A percentile compares a stretch with the other conserved stretches of the same genome.
phyloP scores from a whole-genome alignment of 1,284 basidiomycete genomes.

The Cryptococcus sp. region DNA sequence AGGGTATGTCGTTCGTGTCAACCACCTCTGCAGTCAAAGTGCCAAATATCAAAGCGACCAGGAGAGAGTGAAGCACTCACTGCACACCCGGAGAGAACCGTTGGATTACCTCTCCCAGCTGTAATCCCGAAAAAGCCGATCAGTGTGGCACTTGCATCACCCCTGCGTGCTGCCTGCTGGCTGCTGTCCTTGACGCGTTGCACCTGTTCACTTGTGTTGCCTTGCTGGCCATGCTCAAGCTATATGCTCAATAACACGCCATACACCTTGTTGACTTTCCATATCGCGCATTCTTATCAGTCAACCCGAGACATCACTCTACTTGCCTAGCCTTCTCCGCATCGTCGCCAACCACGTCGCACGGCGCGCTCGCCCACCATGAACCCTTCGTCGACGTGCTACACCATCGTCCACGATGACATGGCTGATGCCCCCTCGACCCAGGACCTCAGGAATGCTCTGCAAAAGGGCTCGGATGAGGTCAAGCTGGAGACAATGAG shows the following conservation, averaged over 20 bases:
- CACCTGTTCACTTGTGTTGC: too few species aligned
- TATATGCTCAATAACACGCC: neutral
- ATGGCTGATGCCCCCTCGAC: constrained; percentile 71
- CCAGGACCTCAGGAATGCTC: constrained; percentile 77
- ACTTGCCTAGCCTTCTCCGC: neutral
- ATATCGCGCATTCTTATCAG: neutral
- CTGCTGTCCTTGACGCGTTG: too few species aligned
- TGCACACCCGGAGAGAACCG: neutral
- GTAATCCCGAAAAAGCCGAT: constrained; percentile 4
- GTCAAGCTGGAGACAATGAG: constrained; percentile 96
- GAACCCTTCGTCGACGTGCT: constrained; percentile 62
- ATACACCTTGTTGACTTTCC: neutral
- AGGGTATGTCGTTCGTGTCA: constrained; percentile 4
- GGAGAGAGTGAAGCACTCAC: neutral
- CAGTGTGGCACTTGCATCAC: neutral
- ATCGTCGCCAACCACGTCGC: neutral
- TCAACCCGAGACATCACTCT: neutral
- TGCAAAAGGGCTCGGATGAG: constrained; percentile 92
- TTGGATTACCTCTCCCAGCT: neutral
- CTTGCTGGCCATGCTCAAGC: neutral
- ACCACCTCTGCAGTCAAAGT: neutral
- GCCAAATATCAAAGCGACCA: constrained; percentile 1
- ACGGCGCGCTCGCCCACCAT: constrained; percentile 34
- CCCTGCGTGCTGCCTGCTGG: too few species aligned
- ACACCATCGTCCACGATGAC: constrained; percentile 81